Percentiles rank a stretch among this genome's conserved stretches.
Evolutionary conservation across 2,329 filamentous ascomycete genomes (phyloP).

Genomic region (Oidium heveae): DNA sequence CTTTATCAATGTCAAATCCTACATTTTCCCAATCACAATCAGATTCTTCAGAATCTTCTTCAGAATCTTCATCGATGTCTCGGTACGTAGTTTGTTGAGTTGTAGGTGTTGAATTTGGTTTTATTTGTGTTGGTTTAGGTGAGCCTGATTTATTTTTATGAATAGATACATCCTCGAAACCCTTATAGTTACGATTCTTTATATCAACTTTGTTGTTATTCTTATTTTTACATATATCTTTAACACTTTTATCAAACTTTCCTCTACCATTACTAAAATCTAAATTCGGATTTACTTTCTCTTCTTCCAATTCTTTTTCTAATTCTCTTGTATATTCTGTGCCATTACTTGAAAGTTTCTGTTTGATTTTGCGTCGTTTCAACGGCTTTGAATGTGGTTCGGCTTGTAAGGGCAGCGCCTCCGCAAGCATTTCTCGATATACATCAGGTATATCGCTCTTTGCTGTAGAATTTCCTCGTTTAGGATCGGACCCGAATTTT

Average conservation of each 20-base stretch:
- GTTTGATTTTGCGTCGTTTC: slow-evolving; percentile 13
- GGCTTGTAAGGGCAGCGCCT: slow-evolving; percentile 14
- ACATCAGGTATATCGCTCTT: slow-evolving; percentile 15
- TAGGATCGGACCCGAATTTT: not conserved
- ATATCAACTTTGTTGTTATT: too few species aligned
- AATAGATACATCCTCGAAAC: too few species aligned
- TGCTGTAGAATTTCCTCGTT: not conserved
- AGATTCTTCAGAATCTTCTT: slow-evolving; percentile 26
- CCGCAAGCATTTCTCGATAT: slow-evolving; percentile 21
- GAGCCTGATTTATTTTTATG: too few species aligned
- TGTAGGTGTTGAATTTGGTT: too few species aligned
- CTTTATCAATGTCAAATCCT: slow-evolving; percentile 13
- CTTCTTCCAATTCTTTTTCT: too few species aligned
- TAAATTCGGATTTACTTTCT: too few species aligned
- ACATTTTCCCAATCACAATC: slow-evolving; percentile 41
- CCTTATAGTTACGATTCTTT: too few species aligned
- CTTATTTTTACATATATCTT: too few species aligned
- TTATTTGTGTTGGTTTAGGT: too few species aligned
- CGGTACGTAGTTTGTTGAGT: not conserved
- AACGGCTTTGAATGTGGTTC: slow-evolving; percentile 14
- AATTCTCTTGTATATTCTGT: too few species aligned
- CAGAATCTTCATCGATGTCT: slow-evolving; percentile 21
- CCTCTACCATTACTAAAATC: too few species aligned
- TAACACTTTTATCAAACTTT: too few species aligned
- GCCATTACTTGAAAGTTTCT: not conserved